A percentile compares a stretch with the other conserved stretches of the same genome.
phyloP scores from a whole-genome alignment of 176 grass and related monocot genomes.

The Tillandsia leiboldiana region DNA sequence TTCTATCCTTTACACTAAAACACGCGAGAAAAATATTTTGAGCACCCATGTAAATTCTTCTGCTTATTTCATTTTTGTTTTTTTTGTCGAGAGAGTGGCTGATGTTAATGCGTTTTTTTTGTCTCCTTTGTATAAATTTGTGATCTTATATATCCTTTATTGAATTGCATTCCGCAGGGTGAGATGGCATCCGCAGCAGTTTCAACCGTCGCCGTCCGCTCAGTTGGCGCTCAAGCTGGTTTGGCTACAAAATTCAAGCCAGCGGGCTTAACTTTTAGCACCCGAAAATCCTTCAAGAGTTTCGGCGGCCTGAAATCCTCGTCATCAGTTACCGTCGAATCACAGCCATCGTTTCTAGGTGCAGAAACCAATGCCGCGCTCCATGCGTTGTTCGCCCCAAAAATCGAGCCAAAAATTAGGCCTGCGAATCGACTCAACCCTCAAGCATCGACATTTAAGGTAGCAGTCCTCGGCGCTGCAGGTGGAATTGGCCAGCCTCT shows the following conservation, averaged over 20 bases:
- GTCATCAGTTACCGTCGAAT: slow-evolving; percentile 2
- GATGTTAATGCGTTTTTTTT: too few species aligned
- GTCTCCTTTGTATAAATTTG: not conserved
- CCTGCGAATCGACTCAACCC: slow-evolving; percentile 6
- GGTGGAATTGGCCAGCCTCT: slow-evolving; percentile 69
- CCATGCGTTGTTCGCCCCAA: slow-evolving; percentile 8
- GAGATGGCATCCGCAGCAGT: not conserved
- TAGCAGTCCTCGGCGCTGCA: slow-evolving; percentile 57
- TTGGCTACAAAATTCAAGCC: not conserved
- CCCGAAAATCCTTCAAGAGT: not conserved
- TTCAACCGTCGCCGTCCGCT: not conserved
- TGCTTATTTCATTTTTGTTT: too few species aligned
- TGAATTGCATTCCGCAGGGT: not conserved
- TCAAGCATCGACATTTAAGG: slow-evolving; percentile 32
- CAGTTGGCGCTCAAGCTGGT: not conserved
- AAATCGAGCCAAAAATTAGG: not conserved
- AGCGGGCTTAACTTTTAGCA: not conserved
- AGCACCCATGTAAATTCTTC: too few species aligned
- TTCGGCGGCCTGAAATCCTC: slow-evolving; percentile 14
- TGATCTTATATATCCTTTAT: not conserved
- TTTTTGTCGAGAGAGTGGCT: too few species aligned
- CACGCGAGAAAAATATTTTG: too few species aligned
- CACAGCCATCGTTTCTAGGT: slow-evolving; percentile 3
- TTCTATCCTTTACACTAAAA: too few species aligned
- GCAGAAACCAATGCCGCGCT: not conserved